Conservation (phyloP, 2,329 filamentous ascomycete genomes). For the Gremmenia infestans region DNA sequence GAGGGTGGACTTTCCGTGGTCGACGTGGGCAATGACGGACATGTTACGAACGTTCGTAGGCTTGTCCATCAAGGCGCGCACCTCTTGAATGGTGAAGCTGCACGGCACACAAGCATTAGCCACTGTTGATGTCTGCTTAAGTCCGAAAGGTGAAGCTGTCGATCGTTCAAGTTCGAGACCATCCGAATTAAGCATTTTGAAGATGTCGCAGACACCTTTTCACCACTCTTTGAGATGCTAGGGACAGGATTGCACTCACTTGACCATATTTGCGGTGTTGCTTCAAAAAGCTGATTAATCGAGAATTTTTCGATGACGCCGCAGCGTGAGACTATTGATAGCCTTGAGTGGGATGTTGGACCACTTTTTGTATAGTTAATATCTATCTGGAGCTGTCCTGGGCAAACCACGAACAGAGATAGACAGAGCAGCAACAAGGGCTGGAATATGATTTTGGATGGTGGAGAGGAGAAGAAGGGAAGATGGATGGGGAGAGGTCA, state of each 20-base stretch:
- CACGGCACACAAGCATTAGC: slow-evolving; percentile 45
- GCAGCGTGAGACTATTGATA: slow-evolving; percentile 19
- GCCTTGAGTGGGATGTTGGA: slow-evolving; percentile 22
- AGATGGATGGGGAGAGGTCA: slow-evolving; percentile 4
- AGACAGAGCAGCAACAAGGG: slow-evolving; percentile 27
- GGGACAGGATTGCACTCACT: slow-evolving; percentile 62
- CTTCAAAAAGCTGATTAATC: slow-evolving; percentile 35
- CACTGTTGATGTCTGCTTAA: slow-evolving; percentile 17
- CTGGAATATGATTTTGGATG: slow-evolving; percentile 8
- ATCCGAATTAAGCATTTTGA: background rate
- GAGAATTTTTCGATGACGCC: slow-evolving; percentile 23
- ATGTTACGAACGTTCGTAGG: slow-evolving; percentile 82
- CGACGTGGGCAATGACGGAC: slow-evolving; percentile 99
- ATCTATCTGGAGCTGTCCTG: slow-evolving; percentile 27
- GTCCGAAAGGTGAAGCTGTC: slow-evolving; percentile 12
- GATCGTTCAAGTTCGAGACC: background rate
- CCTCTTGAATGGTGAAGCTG: slow-evolving; percentile 98
- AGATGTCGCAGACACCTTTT: slow-evolving; percentile 1
- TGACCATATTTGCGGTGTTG: slow-evolving; percentile 97
- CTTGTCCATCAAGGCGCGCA: slow-evolving; percentile 74
- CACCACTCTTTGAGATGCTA: background rate
- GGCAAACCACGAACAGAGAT: slow-evolving; percentile 22
- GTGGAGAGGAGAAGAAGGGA: slow-evolving; percentile 15
- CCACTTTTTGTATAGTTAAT: slow-evolving; percentile 17
- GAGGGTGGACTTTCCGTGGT: slow-evolving; percentile 99